A percentile compares a stretch with the other conserved stretches of the same genome.
phyloP scores from a whole-genome alignment of 495 filamentous ascomycete genomes.

The Chaetomium fimeti region DNA sequence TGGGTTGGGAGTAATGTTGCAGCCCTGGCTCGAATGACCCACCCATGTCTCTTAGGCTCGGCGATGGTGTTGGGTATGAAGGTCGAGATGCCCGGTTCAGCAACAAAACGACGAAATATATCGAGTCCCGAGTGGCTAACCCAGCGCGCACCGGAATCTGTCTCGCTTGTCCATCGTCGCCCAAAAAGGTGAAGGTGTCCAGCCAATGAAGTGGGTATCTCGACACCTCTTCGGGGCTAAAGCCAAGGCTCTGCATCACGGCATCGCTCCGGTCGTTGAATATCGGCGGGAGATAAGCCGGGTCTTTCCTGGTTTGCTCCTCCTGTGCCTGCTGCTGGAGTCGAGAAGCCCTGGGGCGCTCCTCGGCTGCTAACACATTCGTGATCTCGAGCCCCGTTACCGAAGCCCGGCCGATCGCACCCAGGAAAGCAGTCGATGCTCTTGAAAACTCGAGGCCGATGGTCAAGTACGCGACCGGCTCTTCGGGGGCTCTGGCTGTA shows the following conservation, averaged over 20 bases:
- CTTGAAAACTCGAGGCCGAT: slow-evolving; percentile 56
- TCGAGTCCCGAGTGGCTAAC: slow-evolving; percentile 52
- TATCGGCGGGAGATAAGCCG: slow-evolving; percentile 57
- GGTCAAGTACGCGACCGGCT: slow-evolving; percentile 55
- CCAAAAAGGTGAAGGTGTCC: slow-evolving; percentile 52
- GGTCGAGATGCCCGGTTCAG: slow-evolving; percentile 37
- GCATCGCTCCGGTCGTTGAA: slow-evolving; percentile 49
- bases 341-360: slow-evolving; percentile 51
- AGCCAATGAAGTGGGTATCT: slow-evolving; percentile 46
- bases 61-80: slow-evolving; percentile 48
- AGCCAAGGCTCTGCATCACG: slow-evolving; percentile 50
- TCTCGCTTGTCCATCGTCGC: slow-evolving; percentile 46
- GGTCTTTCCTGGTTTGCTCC: slow-evolving; percentile 52
- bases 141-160: slow-evolving; percentile 47
- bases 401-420: slow-evolving; percentile 47
- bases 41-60: slow-evolving; percentile 46
- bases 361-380: slow-evolving; percentile 48
- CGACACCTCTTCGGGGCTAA: slow-evolving; percentile 47
- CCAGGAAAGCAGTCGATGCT: slow-evolving; percentile 51
- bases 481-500: slow-evolving; percentile 36
- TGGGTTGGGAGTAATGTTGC: slow-evolving; percentile 45
- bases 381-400: slow-evolving; percentile 46
- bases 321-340: slow-evolving; percentile 49
- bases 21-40: slow-evolving; percentile 46
- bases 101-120: slow-evolving; percentile 53